Conservation (phyloP, 1,284 basidiomycete genomes). For the Apiotrichum gracile region DNA sequence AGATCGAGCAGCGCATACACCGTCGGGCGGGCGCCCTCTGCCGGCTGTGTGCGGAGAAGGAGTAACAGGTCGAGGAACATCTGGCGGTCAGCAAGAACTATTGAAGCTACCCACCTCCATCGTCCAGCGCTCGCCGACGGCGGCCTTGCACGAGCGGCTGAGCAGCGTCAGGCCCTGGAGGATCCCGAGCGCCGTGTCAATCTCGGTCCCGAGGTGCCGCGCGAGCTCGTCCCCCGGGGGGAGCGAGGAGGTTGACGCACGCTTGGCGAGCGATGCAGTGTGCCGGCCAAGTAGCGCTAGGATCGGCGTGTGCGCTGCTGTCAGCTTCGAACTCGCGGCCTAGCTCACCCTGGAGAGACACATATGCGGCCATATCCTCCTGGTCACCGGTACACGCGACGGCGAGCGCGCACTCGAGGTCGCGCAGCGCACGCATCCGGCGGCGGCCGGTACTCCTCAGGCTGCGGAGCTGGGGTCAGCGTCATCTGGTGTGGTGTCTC, state of each 20-base stretch:
- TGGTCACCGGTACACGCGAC: conserved; percentile 9
- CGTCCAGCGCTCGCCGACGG: conserved; percentile 61
- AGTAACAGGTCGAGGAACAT: conserved; percentile 39
- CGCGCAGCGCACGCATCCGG: conserved; percentile 21
- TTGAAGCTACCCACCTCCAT: conserved; percentile 57
- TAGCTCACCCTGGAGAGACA: conserved; percentile 8
- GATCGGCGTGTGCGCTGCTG: conserved; percentile 27
- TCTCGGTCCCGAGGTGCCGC: conserved; percentile 25
- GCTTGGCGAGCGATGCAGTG: conserved; percentile 25
- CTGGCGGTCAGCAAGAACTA: conserved; percentile 13
- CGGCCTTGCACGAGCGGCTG: conserved; percentile 62
- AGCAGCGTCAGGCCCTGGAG: conserved; percentile 74
- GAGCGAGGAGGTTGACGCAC: conserved; percentile 22
- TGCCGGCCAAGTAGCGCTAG: conserved; percentile 32
- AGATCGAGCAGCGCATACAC: conserved; percentile 69
- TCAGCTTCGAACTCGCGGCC: neutral
- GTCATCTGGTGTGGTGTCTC: neutral
- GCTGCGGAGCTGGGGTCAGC: conserved; percentile 19
- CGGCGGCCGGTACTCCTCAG: conserved; percentile 25
- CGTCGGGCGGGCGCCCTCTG: conserved; percentile 38
- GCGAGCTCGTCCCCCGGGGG: conserved; percentile 28
- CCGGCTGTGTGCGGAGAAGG: conserved; percentile 30
- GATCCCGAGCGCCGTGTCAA: conserved; percentile 53
- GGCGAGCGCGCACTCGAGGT: conserved; percentile 19
- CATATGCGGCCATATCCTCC: neutral